Evolutionary conservation across 495 filamentous ascomycete species (phyloP).

Genomic region (Penicillium subrubescens): DNA sequence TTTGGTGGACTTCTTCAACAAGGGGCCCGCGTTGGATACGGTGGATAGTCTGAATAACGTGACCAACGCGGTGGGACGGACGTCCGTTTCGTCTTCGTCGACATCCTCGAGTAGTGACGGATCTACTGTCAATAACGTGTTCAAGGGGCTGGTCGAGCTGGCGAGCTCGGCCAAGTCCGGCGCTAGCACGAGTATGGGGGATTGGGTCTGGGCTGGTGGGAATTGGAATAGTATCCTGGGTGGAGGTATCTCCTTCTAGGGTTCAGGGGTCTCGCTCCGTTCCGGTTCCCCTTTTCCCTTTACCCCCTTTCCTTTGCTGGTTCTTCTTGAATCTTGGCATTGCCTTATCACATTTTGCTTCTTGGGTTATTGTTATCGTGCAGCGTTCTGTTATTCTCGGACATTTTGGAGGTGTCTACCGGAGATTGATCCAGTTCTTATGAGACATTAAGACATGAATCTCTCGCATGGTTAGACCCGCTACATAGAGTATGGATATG

Average conservation of each 20-base stretch:
- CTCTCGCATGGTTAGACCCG: background rate
- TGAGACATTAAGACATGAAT: background rate
- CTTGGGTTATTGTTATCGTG: conserved; percentile 4
- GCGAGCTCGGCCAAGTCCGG: conserved; percentile 41
- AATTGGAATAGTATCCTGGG: conserved; percentile 47
- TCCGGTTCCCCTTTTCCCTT: background rate
- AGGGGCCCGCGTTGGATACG: conserved; percentile 60
- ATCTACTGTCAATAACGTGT: conserved; percentile 40
- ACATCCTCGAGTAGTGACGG: conserved; percentile 34
- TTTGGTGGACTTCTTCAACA: conserved; percentile 74
- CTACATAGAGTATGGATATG: conserved; percentile 27
- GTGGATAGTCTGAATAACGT: conserved; percentile 69
- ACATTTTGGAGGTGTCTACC: conserved; percentile 5
- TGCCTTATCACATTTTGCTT: conserved; percentile 3
- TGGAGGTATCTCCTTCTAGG: conserved; percentile 41
- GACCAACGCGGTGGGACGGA: conserved; percentile 44
- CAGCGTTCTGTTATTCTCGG: conserved; percentile 24
- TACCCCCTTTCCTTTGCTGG: background rate
- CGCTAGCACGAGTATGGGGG: conserved; percentile 40
- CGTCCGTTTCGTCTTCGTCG: conserved; percentile 30
- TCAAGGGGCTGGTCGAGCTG: conserved; percentile 42
- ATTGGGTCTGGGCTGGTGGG: conserved; percentile 53
- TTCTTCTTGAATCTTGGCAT: background rate
- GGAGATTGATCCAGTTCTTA: background rate
- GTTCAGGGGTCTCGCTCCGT: background rate